Percentiles rank a stretch among this genome's conserved stretches.
Conservation (phyloP, 2,329 filamentous ascomycete genomes). For the Pezicula carpinea region DNA sequence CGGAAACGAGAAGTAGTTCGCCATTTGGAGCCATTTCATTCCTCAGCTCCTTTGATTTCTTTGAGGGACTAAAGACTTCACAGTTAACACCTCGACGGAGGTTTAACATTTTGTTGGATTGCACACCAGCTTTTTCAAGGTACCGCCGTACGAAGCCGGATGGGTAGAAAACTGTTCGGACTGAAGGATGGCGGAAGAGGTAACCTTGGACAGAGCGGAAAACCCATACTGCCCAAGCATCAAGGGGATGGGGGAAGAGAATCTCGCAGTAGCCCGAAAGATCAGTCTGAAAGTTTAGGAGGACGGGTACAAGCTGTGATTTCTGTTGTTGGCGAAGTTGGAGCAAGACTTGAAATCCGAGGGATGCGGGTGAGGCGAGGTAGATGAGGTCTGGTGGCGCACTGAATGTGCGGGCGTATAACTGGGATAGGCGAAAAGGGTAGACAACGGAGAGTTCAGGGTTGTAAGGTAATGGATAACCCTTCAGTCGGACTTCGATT, state of each 20-base stretch:
- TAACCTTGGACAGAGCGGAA: conserved; percentile 62
- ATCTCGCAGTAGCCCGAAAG: conserved; percentile 65
- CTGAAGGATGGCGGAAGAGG: conserved; percentile 55
- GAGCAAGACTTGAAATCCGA: conserved; percentile 68
- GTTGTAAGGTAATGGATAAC: conserved; percentile 66
- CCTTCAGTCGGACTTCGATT: conserved; percentile 54
- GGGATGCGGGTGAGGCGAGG: conserved; percentile 62
- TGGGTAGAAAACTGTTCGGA: conserved; percentile 66
- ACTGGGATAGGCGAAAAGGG: conserved; percentile 57
- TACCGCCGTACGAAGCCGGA: conserved; percentile 59
- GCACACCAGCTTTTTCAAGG: conserved; percentile 52
- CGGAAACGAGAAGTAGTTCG: conserved; percentile 61
- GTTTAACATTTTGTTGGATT: conserved; percentile 50
- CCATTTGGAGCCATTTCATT: conserved; percentile 52
- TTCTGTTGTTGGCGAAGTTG: conserved; percentile 56
- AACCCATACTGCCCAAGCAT: conserved; percentile 55
- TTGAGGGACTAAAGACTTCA: conserved; percentile 51
- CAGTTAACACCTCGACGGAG: conserved; percentile 64
- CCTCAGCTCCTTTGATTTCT: conserved; percentile 47
- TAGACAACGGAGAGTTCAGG: conserved; percentile 67
- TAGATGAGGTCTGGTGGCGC: conserved; percentile 61
- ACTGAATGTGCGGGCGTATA: conserved; percentile 57
- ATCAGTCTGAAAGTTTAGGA: conserved; percentile 71
- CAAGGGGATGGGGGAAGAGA: conserved; percentile 60
- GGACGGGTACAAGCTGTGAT: conserved; percentile 50